Evolutionary conservation across 495 filamentous ascomycete genomes (phyloP).

Genomic region (Xylaria bambusicola): DNA sequence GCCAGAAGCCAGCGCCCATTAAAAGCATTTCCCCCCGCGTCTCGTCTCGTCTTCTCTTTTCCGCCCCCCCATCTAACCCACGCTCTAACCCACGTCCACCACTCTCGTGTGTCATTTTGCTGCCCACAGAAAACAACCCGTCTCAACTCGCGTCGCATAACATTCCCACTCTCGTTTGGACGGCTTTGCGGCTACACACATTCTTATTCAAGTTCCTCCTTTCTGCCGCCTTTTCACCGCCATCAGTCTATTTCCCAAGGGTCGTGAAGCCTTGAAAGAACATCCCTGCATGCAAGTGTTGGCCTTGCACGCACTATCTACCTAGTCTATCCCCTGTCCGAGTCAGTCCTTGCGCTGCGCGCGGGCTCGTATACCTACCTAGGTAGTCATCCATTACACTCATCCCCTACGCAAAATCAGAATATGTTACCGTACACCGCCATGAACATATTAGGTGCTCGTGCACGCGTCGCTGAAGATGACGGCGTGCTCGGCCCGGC

Average conservation of each 20-base stretch:
- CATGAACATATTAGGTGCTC: slow-evolving; percentile 9
- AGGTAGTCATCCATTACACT: too few relatives aligned
- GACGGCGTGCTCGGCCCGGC: too few relatives aligned
- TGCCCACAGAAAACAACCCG: background rate
- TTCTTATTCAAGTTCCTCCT: too few relatives aligned
- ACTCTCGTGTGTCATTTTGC: background rate
- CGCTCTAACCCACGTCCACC: background rate
- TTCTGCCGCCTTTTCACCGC: background rate
- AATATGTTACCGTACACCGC: too few relatives aligned
- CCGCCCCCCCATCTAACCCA: slow-evolving; percentile 20
- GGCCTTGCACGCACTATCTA: too few relatives aligned
- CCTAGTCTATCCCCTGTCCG: too few relatives aligned
- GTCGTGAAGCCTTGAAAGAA: too few relatives aligned
- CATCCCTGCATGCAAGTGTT: too few relatives aligned
- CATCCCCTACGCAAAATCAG: too few relatives aligned
- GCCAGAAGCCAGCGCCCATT: background rate
- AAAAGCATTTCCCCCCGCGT: slow-evolving; percentile 13
- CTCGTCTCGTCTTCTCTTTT: slow-evolving; percentile 17
- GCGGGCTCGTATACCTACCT: background rate
- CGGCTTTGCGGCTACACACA: too few relatives aligned
- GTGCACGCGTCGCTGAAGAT: background rate
- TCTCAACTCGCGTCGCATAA: background rate
- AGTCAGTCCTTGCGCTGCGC: background rate
- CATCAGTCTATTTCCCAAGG: too few relatives aligned
- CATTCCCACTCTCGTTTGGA: background rate